Evolutionary conservation across 345 rosid species (phyloP), one percentile per base, ranked within the genome.

Genomic region (Chamaenerion angustifolium): DNA sequence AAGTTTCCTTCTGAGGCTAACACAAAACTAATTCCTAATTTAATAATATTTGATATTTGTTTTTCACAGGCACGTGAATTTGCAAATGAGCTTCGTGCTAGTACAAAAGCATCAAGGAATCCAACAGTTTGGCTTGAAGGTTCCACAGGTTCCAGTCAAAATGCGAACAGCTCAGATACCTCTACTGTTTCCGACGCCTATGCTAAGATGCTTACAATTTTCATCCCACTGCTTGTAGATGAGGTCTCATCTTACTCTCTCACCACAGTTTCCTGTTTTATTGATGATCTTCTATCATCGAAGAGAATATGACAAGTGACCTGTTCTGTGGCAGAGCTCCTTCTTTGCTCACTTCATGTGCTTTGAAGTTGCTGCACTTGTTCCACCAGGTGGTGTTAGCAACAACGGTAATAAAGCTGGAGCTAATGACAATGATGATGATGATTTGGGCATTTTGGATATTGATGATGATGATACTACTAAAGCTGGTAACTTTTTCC

Each of bases 51-150:
- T n/a, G n/a, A n/a, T n/a, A n/a, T n/a, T n/a, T n/a, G n/a, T n/a
- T n/a, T n/a, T n/a, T n/a, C n/a, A n/a, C n/a, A n/a, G 99, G 96
- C 99, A 70, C 96, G 95, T 42, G 99, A 93, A 67, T 93, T 88
- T 52, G 94, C 96, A 43, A 93, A 85, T 63, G 99, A 93, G 77
- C 99, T 93, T 69, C 99, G 99, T 76, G 95, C 96, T 59, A 81
- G 99, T 64, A 88, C 96, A 57, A 93, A 93, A 72, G 94, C 94
- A 58, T 79, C 99, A 54, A 79, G 85, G 63, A 81, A 83, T 68
- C 95, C 99, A 60, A 74, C 88, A 42, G 85, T 82, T 54, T 93
- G 96, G 96, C 88, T 93, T 65, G 96, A 93, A 77, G 94, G 84
- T 64, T 70, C 93, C 49, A 46, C 90, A 0, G 95, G 90, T 52